phyloP scores from a whole-genome alignment of 768 basidiomycete genomes.

The Trametes sanguinea region DNA sequence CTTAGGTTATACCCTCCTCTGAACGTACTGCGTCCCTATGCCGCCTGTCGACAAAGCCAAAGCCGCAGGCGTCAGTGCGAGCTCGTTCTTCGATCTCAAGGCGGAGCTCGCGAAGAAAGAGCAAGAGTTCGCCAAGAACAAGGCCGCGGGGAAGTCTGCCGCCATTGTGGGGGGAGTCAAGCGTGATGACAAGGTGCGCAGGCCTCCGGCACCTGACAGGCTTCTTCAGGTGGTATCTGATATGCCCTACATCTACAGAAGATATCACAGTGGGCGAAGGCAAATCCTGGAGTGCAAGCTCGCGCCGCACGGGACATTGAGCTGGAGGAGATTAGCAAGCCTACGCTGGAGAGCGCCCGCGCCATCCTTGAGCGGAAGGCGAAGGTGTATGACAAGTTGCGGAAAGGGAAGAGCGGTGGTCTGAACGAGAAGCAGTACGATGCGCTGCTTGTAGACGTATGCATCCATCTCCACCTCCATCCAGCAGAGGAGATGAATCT shows the following conservation, averaged over 20 bases:
- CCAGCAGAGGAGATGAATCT: background rate
- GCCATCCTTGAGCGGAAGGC: constrained; percentile 76
- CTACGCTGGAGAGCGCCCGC: constrained; percentile 71
- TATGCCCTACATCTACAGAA: background rate
- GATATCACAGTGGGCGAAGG: constrained; percentile 59
- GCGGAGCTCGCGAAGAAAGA: constrained; percentile 54
- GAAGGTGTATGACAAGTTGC: constrained; percentile 76
- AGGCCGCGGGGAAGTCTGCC: constrained; percentile 54
- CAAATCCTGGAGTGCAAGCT: constrained; percentile 70
- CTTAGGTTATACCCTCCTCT: background rate
- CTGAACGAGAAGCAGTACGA: constrained; percentile 75
- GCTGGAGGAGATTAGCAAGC: constrained; percentile 65
- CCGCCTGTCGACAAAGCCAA: constrained; percentile 60
- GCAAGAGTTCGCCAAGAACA: constrained; percentile 65
- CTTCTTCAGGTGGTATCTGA: no score
- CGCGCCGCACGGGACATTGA: constrained; percentile 71
- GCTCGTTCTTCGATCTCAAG: constrained; percentile 83
- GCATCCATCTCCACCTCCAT: constrained; percentile 30
- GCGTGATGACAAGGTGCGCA: constrained; percentile 67
- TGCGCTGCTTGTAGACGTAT: constrained; percentile 73
- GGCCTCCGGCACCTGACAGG: no score
- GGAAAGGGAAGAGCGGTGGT: constrained; percentile 77
- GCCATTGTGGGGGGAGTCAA: constrained; percentile 63
- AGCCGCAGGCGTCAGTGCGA: constrained; percentile 68
- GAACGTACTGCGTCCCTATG: constrained; percentile 13